Evolutionary conservation across 2,329 filamentous ascomycete species (phyloP).

Genomic region (Tolypocladium endophyticum): DNA sequence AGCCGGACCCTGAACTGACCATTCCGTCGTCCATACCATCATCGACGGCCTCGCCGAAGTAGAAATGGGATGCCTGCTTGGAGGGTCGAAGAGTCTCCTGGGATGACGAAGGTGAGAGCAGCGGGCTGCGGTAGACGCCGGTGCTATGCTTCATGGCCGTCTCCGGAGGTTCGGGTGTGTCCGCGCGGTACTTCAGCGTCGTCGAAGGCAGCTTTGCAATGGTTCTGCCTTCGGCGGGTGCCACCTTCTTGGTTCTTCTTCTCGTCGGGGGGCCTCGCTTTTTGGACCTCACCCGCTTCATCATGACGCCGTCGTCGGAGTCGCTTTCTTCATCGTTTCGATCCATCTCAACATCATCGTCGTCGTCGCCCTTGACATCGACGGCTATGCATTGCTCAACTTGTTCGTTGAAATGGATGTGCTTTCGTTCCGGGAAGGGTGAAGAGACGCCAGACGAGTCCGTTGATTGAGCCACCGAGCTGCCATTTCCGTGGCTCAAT

Average conservation of each 20-base stretch:
- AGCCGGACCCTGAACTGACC: slow-evolving; percentile 17
- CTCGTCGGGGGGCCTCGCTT: slow-evolving; percentile 43
- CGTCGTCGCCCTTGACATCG: slow-evolving; percentile 71
- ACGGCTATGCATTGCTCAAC: slow-evolving; percentile 94
- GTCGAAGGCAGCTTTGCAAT: slow-evolving; percentile 84
- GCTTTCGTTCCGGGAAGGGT: slow-evolving; percentile 58
- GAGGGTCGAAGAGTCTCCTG: slow-evolving; percentile 72
- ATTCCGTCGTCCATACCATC: slow-evolving; percentile 34
- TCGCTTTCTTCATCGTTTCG: slow-evolving; percentile 48
- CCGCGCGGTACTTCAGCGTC: slow-evolving; percentile 73
- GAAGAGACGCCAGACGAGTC: slow-evolving; percentile 60
- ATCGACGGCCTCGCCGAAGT: slow-evolving; percentile 49
- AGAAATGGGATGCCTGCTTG: slow-evolving; percentile 53
- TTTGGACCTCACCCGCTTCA: slow-evolving; percentile 55
- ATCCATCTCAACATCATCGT: slow-evolving; percentile 54
- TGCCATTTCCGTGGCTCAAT: slow-evolving; percentile 51
- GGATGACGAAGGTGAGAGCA: slow-evolving; percentile 64
- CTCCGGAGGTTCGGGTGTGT: slow-evolving; percentile 57
- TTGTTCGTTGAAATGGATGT: slow-evolving; percentile 94
- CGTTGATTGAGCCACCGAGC: slow-evolving; percentile 50
- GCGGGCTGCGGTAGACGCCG: slow-evolving; percentile 33
- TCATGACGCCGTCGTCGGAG: slow-evolving; percentile 74
- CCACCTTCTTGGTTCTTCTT: slow-evolving; percentile 23
- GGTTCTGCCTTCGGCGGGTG: slow-evolving; percentile 61
- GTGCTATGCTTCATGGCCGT: slow-evolving; percentile 53